Evolutionary conservation across 371 early-diverging fungal species (phyloP).

Genomic region (Mucor piriformis): DNA sequence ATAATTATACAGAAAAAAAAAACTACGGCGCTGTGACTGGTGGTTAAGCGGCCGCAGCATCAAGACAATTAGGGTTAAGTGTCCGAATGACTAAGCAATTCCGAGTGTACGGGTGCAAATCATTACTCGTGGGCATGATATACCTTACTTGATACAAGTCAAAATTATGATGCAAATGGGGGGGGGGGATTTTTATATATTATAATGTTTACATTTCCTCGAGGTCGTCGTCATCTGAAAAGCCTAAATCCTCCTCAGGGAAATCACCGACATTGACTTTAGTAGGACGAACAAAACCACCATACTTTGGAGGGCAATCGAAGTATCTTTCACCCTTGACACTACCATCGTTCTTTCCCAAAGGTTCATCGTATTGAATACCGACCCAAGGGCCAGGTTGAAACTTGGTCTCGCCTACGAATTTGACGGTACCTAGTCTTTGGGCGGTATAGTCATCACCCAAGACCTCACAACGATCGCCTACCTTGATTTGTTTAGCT

Average conservation of each 20-base stretch:
- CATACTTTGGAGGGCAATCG: conserved; percentile 71
- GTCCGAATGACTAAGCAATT: no score
- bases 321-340: conserved; percentile 83
- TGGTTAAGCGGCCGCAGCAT: no score
- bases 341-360: conserved; percentile 93
- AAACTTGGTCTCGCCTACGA: conserved; percentile 75
- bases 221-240: conserved; percentile 51
- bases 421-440: conserved; percentile 82
- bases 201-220: conserved; percentile 55
- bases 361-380: conserved; percentile 93
- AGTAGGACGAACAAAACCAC: conserved; percentile 88
- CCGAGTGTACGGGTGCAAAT: no score
- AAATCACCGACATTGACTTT: conserved; percentile 89
- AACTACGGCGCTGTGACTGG: no score
- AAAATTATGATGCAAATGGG: no score
- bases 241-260: conserved; percentile 64
- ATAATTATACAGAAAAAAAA: no score
- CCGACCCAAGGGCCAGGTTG: conserved; percentile 93
- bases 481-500: conserved; percentile 66
- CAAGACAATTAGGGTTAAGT: no score
- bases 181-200: no score
- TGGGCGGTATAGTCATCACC: conserved; percentile 48
- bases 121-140: no score
- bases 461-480: conserved; percentile 85
- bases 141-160: no score